These are phyloP conservation scores for Odontarrhena argentea DNA, from an alignment of 345 rosid genomes.

Conservation along the genomic window DNA sequence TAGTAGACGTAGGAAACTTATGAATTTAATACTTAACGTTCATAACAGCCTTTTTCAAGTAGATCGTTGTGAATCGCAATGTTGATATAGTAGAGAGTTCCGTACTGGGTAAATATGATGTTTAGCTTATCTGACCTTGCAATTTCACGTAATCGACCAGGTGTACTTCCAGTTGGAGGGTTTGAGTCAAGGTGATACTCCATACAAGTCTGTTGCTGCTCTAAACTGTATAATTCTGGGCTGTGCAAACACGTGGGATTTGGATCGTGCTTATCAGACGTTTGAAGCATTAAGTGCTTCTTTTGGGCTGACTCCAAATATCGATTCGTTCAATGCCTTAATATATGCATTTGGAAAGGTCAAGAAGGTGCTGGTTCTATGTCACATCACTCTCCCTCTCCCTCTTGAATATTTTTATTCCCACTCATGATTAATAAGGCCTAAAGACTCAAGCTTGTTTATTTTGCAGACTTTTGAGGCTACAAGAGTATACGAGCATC, in stretches of 20 bases:
- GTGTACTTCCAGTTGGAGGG: constrained; percentile 90
- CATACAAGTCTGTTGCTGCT: constrained; percentile 93
- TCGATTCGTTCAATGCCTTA: constrained; percentile 84
- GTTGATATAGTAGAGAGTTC: not conserved
- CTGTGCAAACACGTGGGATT: constrained; percentile 93
- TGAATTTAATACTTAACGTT: not conserved
- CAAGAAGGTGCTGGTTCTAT: constrained; percentile 64
- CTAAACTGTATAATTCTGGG: constrained; percentile 89
- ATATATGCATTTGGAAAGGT: constrained; percentile 83
- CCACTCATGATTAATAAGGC: not conserved
- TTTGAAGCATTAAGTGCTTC: constrained; percentile 78
- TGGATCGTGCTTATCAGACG: constrained; percentile 95
- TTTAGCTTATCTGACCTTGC: constrained; percentile 24
- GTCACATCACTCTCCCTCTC: constrained; percentile 15
- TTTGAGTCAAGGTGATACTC: constrained; percentile 66
- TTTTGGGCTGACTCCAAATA: constrained; percentile 77
- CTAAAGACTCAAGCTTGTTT: constrained; percentile 21
- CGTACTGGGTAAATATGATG: constrained; percentile 6
- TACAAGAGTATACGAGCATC: constrained; percentile 77
- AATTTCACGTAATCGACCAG: constrained; percentile 45
- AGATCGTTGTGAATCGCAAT: not conserved
- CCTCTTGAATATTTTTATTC: constrained; percentile 3
- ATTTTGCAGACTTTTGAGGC: constrained; percentile 79
- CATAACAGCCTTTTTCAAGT: not conserved
- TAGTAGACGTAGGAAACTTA: not conserved